Percentiles rank a stretch among this genome's conserved stretches.
These are phyloP conservation scores for Symbiodinium pilosum DNA, from an alignment of 73 alveolate genomes.

Conservation along the genomic window DNA sequence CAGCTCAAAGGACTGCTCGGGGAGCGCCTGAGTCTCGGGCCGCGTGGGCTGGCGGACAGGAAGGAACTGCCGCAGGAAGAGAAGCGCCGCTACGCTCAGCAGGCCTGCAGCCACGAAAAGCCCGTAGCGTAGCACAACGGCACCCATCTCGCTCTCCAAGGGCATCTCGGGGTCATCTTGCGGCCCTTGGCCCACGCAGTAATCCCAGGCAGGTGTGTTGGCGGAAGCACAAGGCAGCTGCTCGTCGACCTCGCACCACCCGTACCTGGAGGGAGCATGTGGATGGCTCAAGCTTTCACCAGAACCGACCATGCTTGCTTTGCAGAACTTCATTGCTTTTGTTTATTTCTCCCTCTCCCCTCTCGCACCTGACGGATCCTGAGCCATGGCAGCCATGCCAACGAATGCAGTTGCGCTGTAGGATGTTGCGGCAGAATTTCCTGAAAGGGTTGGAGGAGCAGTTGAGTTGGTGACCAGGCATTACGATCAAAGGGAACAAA, in stretches of 20 bases:
- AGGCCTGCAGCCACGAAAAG: not conserved
- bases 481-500: too few species aligned
- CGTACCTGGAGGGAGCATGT: not conserved
- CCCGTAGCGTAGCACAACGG: not conserved
- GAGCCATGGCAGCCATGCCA: not conserved
- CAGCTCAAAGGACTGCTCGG: not conserved
- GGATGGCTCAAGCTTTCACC: too few species aligned
- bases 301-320: too few species aligned
- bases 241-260: not conserved
- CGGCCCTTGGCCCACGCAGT: slow-evolving; percentile 8
- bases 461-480: too few species aligned
- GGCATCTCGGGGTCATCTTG: not conserved
- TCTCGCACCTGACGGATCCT: not conserved
- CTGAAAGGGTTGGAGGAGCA: not conserved
- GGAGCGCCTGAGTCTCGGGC: not conserved
- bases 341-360: not conserved
- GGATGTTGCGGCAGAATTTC: not conserved
- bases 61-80: not conserved
- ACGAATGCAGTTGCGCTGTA: not conserved
- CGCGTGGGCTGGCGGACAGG: not conserved
- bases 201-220: not conserved
- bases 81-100: not conserved
- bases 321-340: too few species aligned
- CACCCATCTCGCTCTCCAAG: not conserved
- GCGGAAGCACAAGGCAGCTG: not conserved